A percentile compares a stretch with the other conserved stretches of the same genome.
phyloP scores from a whole-genome alignment of 192 early-diverging fungal species.

The Coemansia sp. region DNA sequence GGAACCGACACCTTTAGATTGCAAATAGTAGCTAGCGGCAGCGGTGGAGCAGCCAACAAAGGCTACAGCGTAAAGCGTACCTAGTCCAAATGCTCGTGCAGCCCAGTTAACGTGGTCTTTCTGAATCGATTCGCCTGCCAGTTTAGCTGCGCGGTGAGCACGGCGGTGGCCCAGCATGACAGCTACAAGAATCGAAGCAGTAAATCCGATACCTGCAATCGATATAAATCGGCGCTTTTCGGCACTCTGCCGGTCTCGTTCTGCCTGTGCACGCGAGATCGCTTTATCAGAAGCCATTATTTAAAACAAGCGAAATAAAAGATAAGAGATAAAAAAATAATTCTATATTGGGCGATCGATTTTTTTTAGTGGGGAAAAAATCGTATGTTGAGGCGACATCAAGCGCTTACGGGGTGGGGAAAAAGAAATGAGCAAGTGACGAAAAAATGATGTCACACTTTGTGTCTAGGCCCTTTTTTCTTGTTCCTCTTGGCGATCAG shows the following conservation, averaged over 20 bases:
- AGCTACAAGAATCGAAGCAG: constrained; percentile 31
- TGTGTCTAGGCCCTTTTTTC: neutral
- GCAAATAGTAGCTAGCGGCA: constrained; percentile 34
- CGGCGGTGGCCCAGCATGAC: constrained; percentile 47
- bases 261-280: constrained; percentile 23
- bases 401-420: neutral
- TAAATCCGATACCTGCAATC: constrained; percentile 31
- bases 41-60: constrained; percentile 32
- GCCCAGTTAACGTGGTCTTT: constrained; percentile 32
- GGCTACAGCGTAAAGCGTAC: constrained; percentile 46
- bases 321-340: neutral
- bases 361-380: neutral
- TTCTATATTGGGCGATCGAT: neutral
- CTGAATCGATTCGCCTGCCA: constrained; percentile 26
- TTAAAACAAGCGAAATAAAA: neutral
- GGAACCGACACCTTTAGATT: constrained; percentile 24
- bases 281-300: neutral
- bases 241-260: constrained; percentile 33
- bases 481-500: neutral
- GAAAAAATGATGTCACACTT: constrained; percentile 8
- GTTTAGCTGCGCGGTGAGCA: constrained; percentile 23
- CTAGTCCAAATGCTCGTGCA: constrained; percentile 39
- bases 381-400: neutral
- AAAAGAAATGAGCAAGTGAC: neutral
- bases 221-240: constrained; percentile 38